Conservation (phyloP, 2,329 filamentous ascomycete genomes). For the Cercospora sp. region DNA sequence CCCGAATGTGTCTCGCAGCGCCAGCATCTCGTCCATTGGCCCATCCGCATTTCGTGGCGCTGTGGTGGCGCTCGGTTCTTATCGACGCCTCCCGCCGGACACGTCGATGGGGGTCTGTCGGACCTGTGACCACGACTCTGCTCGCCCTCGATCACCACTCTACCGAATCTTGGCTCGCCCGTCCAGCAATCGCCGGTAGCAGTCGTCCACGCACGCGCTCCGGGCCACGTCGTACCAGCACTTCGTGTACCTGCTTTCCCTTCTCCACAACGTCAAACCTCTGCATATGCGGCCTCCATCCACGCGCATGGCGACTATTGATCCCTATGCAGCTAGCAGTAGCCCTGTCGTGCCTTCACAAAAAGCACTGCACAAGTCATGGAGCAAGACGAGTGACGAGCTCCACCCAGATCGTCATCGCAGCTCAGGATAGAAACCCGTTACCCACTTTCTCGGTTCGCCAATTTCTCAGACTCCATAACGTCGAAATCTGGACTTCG, state of each 20-base stretch:
- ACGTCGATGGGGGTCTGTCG: not conserved
- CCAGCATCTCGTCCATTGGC: not conserved
- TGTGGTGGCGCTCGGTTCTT: not conserved
- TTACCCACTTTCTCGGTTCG: not conserved
- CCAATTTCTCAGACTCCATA: conserved; percentile 39
- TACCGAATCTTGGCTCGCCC: not conserved
- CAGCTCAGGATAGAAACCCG: conserved; percentile 1
- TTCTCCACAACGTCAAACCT: not conserved
- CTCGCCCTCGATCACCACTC: not conserved
- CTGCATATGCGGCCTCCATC: not conserved
- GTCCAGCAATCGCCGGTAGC: not conserved
- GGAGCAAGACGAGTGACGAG: no score
- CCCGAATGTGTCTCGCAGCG: no score
- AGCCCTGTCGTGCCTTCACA: conserved; percentile 1
- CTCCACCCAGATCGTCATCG: not conserved
- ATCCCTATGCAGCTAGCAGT: not conserved
- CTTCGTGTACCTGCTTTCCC: not conserved
- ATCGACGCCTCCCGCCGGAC: not conserved
- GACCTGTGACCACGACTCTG: not conserved
- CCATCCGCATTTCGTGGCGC: not conserved
- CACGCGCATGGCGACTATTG: not conserved
- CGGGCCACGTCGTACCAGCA: not conserved
- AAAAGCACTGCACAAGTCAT: not conserved
- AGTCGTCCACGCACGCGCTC: not conserved
- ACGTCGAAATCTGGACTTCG: conserved; percentile 49